Evolutionary conservation across 345 rosid genomes (phyloP), one percentile per base, ranked within the genome.

Genomic region (Citrus sp.): DNA sequence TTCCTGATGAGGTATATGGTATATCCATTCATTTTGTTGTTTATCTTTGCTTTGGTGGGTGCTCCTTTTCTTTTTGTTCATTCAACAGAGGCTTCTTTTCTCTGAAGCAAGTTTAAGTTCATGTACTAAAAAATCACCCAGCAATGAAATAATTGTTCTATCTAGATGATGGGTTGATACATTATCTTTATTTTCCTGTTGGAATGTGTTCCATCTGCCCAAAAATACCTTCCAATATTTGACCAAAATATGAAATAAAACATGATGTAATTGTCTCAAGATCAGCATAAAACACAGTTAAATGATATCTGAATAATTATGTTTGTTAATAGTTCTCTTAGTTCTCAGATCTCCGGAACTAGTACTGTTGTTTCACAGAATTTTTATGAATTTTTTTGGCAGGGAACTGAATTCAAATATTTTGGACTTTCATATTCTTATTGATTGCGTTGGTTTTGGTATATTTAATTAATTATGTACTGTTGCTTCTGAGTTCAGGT

Each of bases 1-100:
- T 97, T 89, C 99, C 99, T 28, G 98, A 97, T 82, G 99, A 92
- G 99, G 98, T 97, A 80, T 74, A 69, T 55, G 58, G 27, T 21
- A 10, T 37, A 46, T 25, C 28, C 61, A 28, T 42, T 13, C 10
- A 13, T 27, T 70, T 2, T 70, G 61, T 42, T 74, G 60, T 62
- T 74, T 74, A n/a, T 24, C 56, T 16, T 25, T 32, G 71, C 18
- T 14, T 62, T 27, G 18, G 59, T 32, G 5, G 30, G 12, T 74
- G 27, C 24, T 28, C 49, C 25, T 60, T 24, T 12, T 8, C 3
- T 34, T 55, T 54, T 51, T 32, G 56, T 68, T 56, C 30, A n/a
- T 25, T 54, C 32, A 5, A 32, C 7, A 10, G 25, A 40, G 42
- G n/a, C 32, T 21, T 70, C 24, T 62, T 73, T 61, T 32, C 34